Conservation (phyloP, 805 yeast species). For the Wickerhamomyces silvicola region DNA sequence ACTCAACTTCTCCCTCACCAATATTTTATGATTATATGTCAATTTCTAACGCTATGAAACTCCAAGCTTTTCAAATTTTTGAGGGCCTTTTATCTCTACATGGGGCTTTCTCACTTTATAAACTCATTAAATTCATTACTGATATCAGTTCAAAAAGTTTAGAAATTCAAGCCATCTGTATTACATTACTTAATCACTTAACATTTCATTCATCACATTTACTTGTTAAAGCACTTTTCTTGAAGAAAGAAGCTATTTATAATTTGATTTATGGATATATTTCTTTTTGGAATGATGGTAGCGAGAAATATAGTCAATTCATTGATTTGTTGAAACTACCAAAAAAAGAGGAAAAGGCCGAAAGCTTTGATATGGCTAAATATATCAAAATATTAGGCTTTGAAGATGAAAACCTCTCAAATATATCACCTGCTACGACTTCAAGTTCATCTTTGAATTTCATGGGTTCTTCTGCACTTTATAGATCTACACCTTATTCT, state of each 20-base stretch:
- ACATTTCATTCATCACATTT: conserved; percentile 14
- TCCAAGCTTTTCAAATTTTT: conserved; percentile 20
- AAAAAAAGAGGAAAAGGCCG: neutral
- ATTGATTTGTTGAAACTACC: conserved; percentile 3
- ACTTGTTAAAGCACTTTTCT: conserved; percentile 9
- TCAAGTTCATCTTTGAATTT: conserved; percentile 19
- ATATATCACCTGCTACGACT: conserved; percentile 6
- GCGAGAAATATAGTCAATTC: conserved; percentile 14
- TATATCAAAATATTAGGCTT: conserved; percentile 5
- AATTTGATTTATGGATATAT: conserved; percentile 20
- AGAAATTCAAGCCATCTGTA: conserved; percentile 25
- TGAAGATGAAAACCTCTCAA: neutral
- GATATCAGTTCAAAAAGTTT: conserved; percentile 28
- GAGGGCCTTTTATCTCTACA: conserved; percentile 30
- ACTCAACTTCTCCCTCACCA: conserved; percentile 2
- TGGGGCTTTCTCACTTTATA: conserved; percentile 30
- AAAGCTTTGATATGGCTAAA: conserved; percentile 3
- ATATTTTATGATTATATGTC: conserved; percentile 12
- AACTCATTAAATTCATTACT: conserved; percentile 28
- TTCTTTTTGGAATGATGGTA: conserved; percentile 30
- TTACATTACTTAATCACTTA: conserved; percentile 25
- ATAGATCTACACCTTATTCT: too few species aligned
- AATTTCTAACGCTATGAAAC: conserved; percentile 15
- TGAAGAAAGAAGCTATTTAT: conserved; percentile 20
- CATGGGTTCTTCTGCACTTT: too few species aligned